Base-by-base conservation (phyloP, 208 protist species). In the Strigomonas culicis region DNA sequence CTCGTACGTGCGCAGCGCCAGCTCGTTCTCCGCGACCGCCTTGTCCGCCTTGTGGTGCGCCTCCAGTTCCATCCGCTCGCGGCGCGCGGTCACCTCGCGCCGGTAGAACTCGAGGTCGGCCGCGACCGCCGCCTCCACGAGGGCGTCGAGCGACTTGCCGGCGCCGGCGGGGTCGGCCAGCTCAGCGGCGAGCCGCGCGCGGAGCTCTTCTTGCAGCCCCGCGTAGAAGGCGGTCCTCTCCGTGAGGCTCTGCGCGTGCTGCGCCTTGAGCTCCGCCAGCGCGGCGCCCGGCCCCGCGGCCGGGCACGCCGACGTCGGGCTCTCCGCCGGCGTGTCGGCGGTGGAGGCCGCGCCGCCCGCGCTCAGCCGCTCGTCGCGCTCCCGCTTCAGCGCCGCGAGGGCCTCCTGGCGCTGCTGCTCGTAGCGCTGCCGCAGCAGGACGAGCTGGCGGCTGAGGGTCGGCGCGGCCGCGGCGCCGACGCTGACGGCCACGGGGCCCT, bases 1-100 rank as follows among this genome's bases (percentile, higher is more conserved):
- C 72, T 88, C 80, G 56, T 83, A 75, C 24, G 63, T 68, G 21
- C 63, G 69, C 53, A 80, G 61, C 1, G 77, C 77, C 4, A 71
- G 43, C 39, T 65, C 68, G 52, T 87, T 69, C n/a, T 85, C 80
- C 0, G 61, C 51, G 6, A 79, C 24, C 31, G 59, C 64, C 68
- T 77, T 77, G 28, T 75, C 74, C n/a, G 69, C 63, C 74, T 88
- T 81, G n/a, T 73, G 71, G 15, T 82, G 74, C 47, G 75, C 64
- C 39, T 83, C 82, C 27, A 67, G 56, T 30, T 59, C 55, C 66
- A 82, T 67, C 39, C 76, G 46, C 50, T 80, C 69, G 13, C 81
- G 68, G 21, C 74, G 75, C 8, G 77, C 70, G 24, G 44, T 50
- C 27, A 72, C 62, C 74, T 94, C 75, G 47, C 66, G 68, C 21